These are phyloP conservation scores for Exophiala sideris DNA, from an alignment of 2,329 filamentous ascomycete species.

Conservation along the genomic window DNA sequence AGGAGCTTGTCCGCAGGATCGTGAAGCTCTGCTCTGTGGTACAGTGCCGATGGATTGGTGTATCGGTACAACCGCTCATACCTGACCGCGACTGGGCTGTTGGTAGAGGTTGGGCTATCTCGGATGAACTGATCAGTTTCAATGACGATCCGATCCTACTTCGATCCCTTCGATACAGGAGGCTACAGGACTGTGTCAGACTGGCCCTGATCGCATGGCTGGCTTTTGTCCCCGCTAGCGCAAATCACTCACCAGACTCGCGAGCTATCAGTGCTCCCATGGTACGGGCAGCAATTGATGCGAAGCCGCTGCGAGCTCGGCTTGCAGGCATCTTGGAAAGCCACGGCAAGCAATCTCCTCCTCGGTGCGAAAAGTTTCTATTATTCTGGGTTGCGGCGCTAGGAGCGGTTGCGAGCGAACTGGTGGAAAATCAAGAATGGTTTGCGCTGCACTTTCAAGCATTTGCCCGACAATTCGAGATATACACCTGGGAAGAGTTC, in stretches of 20 bases:
- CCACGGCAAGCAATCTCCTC: not conserved
- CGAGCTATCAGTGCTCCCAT: not conserved
- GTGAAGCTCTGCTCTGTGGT: constrained; percentile 13
- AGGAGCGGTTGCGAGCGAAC: constrained; percentile 12
- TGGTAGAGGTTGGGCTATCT: constrained; percentile 11
- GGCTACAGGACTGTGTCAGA: constrained; percentile 13
- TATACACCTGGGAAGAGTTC: constrained; percentile 14
- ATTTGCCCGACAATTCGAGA: constrained; percentile 10
- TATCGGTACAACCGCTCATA: not conserved
- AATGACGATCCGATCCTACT: not conserved
- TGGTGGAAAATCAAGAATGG: constrained; percentile 20
- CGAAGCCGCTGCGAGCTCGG: constrained; percentile 2
- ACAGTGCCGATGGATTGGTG: constrained; percentile 10
- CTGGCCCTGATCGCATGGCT: constrained; percentile 18
- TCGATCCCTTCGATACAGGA: not conserved
- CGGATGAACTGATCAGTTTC: constrained; percentile 13
- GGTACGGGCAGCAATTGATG: constrained; percentile 13
- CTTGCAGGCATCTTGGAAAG: not conserved
- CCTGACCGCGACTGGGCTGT: constrained; percentile 14
- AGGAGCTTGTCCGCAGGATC: not conserved
- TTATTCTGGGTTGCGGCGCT: constrained; percentile 15
- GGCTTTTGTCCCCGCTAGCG: constrained; percentile 13
- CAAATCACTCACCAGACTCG: not conserved
- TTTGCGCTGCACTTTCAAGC: constrained; percentile 20
- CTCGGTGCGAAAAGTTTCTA: constrained; percentile 1